Evolutionary conservation across 1,284 basidiomycete genomes (phyloP), one percentile per base, ranked within the genome.

Genomic region (Pholiota adiposa): DNA sequence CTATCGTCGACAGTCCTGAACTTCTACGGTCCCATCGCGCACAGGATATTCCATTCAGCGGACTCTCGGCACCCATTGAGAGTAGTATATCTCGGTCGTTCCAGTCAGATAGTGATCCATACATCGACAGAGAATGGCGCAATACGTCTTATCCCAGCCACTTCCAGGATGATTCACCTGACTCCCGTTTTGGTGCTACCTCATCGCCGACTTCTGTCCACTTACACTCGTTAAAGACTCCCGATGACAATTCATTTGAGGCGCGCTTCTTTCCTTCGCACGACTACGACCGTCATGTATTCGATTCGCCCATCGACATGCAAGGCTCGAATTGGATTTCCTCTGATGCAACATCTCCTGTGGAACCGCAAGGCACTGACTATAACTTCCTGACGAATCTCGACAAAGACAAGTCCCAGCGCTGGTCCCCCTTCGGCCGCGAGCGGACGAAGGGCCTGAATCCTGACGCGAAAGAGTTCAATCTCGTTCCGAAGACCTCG

Each of bases 381-480:
- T 54, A 50, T 40, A 31, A 21, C 29, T 29, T 54, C 48, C 59
- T 60, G 44, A 40, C 61, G 52, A 54, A 54, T n/a, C 31, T 66
- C n/a, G 70, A 71, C 21, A 69, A 69, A 60, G 51, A 62, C 46
- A 63, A 61, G 31, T 72, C 77, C 43, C 75, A 79, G 46, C 81
- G 83, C 49, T 85, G 85, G 85, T 83, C 85, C 29, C 65, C 73
- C 18, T 67, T 62, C 9, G 44, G 34, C 33, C 77, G 73, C 61
- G 80, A 83, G 62, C 84, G 80, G 50, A 82, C 76, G 71, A 89
- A 84, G 68, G 85, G 88, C 3, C 81, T 94, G 63, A 94, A 94
- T 72, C 92, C 92, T 1, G 90, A 90, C 70, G 92, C 92, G 53
- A 93, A 93, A 70, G 92, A 86, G 49, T 94, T 94, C 77, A 88